Evolutionary conservation across 2,329 filamentous ascomycete species (phyloP), one percentile per base, ranked within the genome.

Genomic region (Aaosphaeria arxii): DNA sequence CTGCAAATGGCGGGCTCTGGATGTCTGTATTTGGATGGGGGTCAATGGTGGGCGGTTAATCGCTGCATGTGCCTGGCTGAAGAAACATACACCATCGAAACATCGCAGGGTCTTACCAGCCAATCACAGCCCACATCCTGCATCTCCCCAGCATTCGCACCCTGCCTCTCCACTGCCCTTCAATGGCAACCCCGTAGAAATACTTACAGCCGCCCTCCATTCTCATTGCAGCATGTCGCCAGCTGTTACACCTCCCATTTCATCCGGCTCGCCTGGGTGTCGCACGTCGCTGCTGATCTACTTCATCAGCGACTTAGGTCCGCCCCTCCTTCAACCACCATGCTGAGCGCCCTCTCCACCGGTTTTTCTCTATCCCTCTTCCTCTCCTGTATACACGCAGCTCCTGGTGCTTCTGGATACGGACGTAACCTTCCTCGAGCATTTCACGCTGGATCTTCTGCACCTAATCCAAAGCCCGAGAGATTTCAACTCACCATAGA

Each of bases 401-500:
- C 49, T 55, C 50, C 63, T 13, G 58, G 59, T 57, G 38, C 17
- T 24, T 24, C 17, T 24, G 17, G 17, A 24, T 24, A 24, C 17
- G 17, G 17, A 24, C 17, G 17, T 24, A 24, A 24, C 17, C 17
- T 24, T 24, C 17, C 17, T 24, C 17, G 17, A 24, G 17, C 17
- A 24, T 24, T 24, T 24, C 17, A 24, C 17, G 17, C 17, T 24
- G 17, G 17, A 24, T 24, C 17, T 24, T 24, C 17, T 24, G 17
- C 17, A 24, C 17, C 17, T 24, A 24, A 24, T 24, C 17, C 17
- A 24, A 24, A 24, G 17, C 17, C 17, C 57, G 57, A 70, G 57
- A 64, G 54, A 54, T 72, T 78, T 13, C 83, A 87, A 47, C 81
- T 96, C 24, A 89, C 91, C 13, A 85, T 84, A 50, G 87, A 96